Evolutionary conservation across 73 alveolate genomes (phyloP).

Genomic region (Breviolum minutum): DNA sequence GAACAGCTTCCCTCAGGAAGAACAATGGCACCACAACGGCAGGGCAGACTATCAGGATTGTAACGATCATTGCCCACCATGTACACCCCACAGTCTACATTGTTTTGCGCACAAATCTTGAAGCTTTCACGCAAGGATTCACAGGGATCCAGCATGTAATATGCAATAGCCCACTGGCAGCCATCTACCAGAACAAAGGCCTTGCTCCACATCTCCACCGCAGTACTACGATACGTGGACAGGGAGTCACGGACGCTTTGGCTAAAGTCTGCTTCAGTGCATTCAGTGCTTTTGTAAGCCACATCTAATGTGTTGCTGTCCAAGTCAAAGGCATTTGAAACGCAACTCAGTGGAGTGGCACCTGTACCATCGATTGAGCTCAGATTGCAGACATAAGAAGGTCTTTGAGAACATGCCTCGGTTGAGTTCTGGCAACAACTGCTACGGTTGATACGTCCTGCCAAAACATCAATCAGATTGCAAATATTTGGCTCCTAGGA

Average conservation of each 20-base stretch:
- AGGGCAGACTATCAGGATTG: not conserved
- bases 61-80: slow-evolving; percentile 8
- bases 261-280: not conserved
- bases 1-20: too few relatives aligned
- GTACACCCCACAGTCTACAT: slow-evolving; percentile 18
- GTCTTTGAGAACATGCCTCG: slow-evolving; percentile 9
- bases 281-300: slow-evolving; percentile 5
- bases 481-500: too few relatives aligned
- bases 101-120: slow-evolving; percentile 25
- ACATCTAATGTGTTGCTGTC: slow-evolving; percentile 25
- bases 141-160: slow-evolving; percentile 49
- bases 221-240: not conserved
- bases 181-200: slow-evolving; percentile 19
- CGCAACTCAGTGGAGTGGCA: not conserved
- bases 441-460: too few relatives aligned
- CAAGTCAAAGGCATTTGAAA: not conserved
- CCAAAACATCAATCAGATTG: too few relatives aligned
- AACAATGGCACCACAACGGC: slow-evolving; percentile 26
- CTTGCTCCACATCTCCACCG: slow-evolving; percentile 35
- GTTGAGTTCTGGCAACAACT: too few relatives aligned
- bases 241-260: not conserved
- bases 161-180: slow-evolving; percentile 25
- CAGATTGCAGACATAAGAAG: slow-evolving; percentile 9
- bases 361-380: not conserved
- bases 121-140: slow-evolving; percentile 37